phyloP scores from a whole-genome alignment of 2,329 filamentous ascomycete species.

The Chaetomiaceae sp. region DNA sequence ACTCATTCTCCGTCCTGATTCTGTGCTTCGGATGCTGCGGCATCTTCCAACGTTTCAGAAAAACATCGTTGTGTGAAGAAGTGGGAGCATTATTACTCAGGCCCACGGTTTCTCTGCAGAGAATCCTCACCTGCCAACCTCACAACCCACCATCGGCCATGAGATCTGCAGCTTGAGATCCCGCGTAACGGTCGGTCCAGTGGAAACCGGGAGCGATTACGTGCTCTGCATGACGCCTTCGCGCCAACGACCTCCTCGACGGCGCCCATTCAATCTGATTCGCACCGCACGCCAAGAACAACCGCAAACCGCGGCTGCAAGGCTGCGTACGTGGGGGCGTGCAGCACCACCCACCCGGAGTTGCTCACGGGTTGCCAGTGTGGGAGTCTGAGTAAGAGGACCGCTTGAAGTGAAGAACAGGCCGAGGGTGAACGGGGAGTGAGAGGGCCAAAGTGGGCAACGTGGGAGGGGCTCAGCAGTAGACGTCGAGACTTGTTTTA shows the following conservation, averaged over 20 bases:
- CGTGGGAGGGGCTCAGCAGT: neutral
- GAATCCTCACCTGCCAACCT: too few species aligned
- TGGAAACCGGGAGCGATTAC: slow-evolving; percentile 19
- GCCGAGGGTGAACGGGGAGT: neutral
- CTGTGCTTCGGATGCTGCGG: neutral
- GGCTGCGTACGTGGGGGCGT: slow-evolving; percentile 17
- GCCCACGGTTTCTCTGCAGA: slow-evolving; percentile 1
- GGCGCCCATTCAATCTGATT: slow-evolving; percentile 14
- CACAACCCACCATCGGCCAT: neutral
- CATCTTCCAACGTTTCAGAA: too few species aligned
- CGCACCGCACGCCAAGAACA: slow-evolving; percentile 14
- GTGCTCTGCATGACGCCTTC: slow-evolving; percentile 25
- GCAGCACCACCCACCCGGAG: neutral
- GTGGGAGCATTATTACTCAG: slow-evolving; percentile 3
- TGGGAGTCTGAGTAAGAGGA: neutral
- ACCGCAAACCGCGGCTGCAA: slow-evolving; percentile 10
- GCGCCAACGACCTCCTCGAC: slow-evolving; percentile 5
- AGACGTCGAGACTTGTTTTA: neutral
- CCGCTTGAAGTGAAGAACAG: neutral
- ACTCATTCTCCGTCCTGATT: slow-evolving; percentile 9
- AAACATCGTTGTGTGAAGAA: neutral
- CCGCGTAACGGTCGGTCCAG: slow-evolving; percentile 14
- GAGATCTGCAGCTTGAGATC: slow-evolving; percentile 1
- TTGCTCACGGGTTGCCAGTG: neutral
- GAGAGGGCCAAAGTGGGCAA: too few species aligned